Conservation (phyloP, 2,329 filamentous ascomycete genomes). For the Sporothrix variecibatus region DNA sequence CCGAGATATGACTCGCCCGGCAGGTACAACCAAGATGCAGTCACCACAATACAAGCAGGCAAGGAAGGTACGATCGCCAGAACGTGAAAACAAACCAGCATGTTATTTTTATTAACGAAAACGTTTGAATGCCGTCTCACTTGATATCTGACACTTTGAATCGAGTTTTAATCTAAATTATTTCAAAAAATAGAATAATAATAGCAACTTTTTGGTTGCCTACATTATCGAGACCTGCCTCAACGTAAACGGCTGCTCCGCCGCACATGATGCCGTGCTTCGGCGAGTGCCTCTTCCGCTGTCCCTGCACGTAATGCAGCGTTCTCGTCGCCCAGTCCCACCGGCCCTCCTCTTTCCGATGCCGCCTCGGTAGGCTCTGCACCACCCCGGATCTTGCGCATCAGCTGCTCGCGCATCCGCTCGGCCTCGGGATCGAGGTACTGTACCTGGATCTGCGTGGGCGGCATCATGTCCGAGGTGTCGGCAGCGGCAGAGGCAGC, state of each 20-base stretch:
- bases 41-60: background rate
- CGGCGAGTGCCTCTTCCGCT: constrained; percentile 12
- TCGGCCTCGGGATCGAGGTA: constrained; percentile 55
- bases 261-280: constrained; percentile 1
- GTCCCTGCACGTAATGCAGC: background rate
- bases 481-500: constrained; percentile 35
- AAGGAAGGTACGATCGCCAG: background rate
- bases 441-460: constrained; percentile 54
- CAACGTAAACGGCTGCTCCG: constrained; percentile 19
- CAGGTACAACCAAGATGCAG: background rate
- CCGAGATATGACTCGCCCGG: background rate
- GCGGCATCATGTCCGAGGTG: constrained; percentile 33
- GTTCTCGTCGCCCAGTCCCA: background rate
- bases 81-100: background rate
- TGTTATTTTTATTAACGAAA: too few relatives aligned
- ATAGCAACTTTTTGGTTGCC: too few relatives aligned
- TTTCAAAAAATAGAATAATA: too few relatives aligned
- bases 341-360: background rate
- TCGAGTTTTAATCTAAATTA: too few relatives aligned
- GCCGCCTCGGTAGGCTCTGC: background rate
- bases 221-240: background rate
- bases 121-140: background rate
- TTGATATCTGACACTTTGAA: background rate
- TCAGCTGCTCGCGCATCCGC: constrained; percentile 46
- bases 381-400: constrained; percentile 46